Base-by-base conservation (phyloP, 306 rosid species). In the Malus orientalis region DNA sequence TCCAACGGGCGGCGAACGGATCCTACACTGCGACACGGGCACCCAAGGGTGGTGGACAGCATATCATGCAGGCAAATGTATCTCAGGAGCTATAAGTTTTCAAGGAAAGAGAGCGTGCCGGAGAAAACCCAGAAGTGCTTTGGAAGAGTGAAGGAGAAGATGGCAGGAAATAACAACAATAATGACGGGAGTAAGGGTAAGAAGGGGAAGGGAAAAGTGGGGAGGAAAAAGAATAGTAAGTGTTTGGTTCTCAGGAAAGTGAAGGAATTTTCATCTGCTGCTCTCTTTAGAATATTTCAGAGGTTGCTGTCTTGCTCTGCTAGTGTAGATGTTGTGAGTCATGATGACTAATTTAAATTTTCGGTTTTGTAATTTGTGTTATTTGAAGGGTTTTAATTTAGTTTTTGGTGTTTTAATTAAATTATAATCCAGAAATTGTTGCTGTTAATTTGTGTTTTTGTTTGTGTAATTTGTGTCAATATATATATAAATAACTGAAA, bases 1-100 rank as follows among this genome's bases (percentile, higher is more conserved):
- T 79, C 87, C 13, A 86, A 78, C 1, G 77, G 78, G 44, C 44
- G 84, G 30, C 73, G 44, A 8, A 79, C 85, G 7, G 14, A 53
- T 36, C 62, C n/a, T 9, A 23, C 16, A 1, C 70, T 10, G 25
- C 80, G 76, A 20, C 86, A 81, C 27, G 88, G 86, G 9, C 91
- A 86, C 45, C 78, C 96, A 0, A 79, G 85, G 72, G 96, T 94
- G 55, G 98, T 90, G 82, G 98, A 94, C 38, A 88, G 93, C 45
- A 82, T 94, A 14, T 94, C 98, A 3, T 91, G 96, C 89, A 88
- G 98, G 70, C 98, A 94, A 81, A 81, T 94, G 86, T 94, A 88
- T 59, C 88, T 94, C 5, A 73, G 91, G 51, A 94, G 98, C 84
- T 94, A 94, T 80, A 89, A 77, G 44, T 94, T 94, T 47, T 88